Evolutionary conservation across 306 rosid species (phyloP).

Genomic region (Prunus mume): DNA sequence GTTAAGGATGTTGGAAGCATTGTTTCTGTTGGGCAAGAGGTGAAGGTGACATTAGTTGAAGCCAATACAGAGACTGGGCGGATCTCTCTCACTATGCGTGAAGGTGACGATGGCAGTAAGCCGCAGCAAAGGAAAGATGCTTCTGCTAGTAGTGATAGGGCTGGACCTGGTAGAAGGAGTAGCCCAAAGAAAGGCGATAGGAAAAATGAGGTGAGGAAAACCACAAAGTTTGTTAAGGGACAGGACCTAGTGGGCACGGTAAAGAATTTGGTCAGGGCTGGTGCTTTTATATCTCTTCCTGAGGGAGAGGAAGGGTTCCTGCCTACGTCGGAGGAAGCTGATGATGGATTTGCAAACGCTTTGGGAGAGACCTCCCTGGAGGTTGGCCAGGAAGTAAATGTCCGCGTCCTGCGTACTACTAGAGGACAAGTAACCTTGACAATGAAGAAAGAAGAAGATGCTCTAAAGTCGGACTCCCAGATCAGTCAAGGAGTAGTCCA

Average conservation of each 20-base stretch:
- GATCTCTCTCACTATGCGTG: slow-evolving; percentile 94
- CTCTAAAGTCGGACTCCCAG: slow-evolving; percentile 30
- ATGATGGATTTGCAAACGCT: slow-evolving; percentile 61
- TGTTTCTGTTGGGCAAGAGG: slow-evolving; percentile 98
- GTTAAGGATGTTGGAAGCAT: slow-evolving; percentile 81
- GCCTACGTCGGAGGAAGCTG: slow-evolving; percentile 71
- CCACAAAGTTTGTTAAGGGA: slow-evolving; percentile 62
- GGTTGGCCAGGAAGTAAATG: slow-evolving; percentile 78
- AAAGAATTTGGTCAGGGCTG: slow-evolving; percentile 74
- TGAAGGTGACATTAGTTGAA: slow-evolving; percentile 83
- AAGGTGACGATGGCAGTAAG: slow-evolving; percentile 45
- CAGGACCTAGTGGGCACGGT: slow-evolving; percentile 84
- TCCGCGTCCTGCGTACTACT: slow-evolving; percentile 70
- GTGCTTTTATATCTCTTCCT: slow-evolving; percentile 89
- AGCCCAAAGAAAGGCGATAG: slow-evolving; percentile 49
- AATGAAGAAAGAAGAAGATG: slow-evolving; percentile 86
- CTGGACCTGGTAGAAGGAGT: slow-evolving; percentile 56
- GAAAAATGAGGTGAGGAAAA: slow-evolving; percentile 50
- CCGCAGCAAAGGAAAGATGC: slow-evolving; percentile 47
- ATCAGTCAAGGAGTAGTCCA: slow-evolving; percentile 52
- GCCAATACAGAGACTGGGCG: slow-evolving; percentile 72
- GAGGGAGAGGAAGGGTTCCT: slow-evolving; percentile 99
- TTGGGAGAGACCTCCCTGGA: slow-evolving; percentile 75
- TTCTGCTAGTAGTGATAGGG: slow-evolving; percentile 43
- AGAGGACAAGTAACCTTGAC: slow-evolving; percentile 92